Evolutionary conservation across 2,329 filamentous ascomycete genomes (phyloP).

Genomic region (Biscogniauxia sp.): DNA sequence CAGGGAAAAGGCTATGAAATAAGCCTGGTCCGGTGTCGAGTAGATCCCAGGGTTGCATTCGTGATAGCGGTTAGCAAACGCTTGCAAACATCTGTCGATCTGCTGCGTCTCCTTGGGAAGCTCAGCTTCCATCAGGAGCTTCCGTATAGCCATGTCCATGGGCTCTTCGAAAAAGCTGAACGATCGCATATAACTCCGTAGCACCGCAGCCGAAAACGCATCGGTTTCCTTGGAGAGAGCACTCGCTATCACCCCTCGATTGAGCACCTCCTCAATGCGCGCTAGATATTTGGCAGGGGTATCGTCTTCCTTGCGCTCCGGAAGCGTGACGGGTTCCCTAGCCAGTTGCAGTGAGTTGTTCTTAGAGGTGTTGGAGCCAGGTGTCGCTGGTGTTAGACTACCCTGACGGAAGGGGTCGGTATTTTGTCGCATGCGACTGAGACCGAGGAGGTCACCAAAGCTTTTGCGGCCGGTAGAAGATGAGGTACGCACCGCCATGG

Average conservation of each 20-base stretch:
- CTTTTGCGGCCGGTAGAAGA: constrained; percentile 90
- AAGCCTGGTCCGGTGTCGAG: constrained; percentile 86
- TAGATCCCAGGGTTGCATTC: constrained; percentile 98
- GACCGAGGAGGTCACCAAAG: constrained; percentile 81
- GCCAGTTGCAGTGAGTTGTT: constrained; percentile 78
- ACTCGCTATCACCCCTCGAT: constrained; percentile 78
- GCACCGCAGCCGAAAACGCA: constrained; percentile 74
- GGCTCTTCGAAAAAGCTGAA: constrained; percentile 96
- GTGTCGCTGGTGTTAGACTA: constrained; percentile 66
- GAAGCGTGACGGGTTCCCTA: constrained; percentile 68
- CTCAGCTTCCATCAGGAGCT: constrained; percentile 94
- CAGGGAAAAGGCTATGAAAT: constrained; percentile 92
- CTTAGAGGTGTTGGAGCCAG: constrained; percentile 70
- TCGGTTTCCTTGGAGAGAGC: constrained; percentile 85
- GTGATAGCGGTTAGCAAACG: constrained; percentile 94
- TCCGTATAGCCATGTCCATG: constrained; percentile 96
- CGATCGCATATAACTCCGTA: constrained; percentile 92
- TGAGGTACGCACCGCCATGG: constrained; percentile 71
- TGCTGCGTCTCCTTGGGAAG: constrained; percentile 97
- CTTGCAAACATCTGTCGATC: constrained; percentile 89
- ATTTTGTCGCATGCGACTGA: constrained; percentile 77
- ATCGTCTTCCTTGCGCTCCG: constrained; percentile 81
- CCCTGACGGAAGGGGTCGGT: constrained; percentile 71
- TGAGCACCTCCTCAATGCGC: constrained; percentile 76
- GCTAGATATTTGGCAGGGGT: constrained; percentile 86